These are phyloP conservation scores for Metrosideros polymorpha DNA, from an alignment of 441 rosid genomes.

Conservation along the genomic window DNA sequence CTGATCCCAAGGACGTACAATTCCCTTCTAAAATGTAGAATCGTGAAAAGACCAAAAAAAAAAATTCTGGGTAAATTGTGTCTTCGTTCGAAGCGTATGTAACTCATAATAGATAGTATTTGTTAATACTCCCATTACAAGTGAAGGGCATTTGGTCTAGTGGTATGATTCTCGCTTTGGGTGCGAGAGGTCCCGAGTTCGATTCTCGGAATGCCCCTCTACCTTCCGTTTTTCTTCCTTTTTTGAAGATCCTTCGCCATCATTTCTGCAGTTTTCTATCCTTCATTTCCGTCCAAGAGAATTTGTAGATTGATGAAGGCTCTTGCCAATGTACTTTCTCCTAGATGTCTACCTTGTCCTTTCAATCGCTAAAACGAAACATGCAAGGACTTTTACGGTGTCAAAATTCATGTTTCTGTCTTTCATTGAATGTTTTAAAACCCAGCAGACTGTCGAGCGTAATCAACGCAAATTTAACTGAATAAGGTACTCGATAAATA, in stretches of 20 bases:
- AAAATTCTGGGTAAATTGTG: neutral
- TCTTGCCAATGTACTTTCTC: neutral
- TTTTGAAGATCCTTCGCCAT: neutral
- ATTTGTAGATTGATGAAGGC: neutral
- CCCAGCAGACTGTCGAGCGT: neutral
- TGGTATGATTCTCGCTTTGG: constrained; percentile 87
- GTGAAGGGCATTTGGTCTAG: constrained; percentile 71
- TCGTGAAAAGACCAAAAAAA: neutral
- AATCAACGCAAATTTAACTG: neutral
- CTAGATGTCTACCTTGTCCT: neutral
- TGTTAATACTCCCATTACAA: too few species aligned
- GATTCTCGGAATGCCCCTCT: constrained; percentile 64
- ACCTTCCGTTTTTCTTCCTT: neutral
- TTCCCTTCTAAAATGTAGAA: neutral
- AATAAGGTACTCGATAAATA: neutral
- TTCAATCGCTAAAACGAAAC: neutral
- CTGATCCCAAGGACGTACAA: neutral
- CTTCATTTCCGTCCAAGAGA: neutral
- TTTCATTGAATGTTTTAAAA: neutral
- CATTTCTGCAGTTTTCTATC: neutral
- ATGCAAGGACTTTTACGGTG: neutral
- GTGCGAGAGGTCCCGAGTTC: constrained; percentile 84
- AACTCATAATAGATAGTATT: fast-evolving
- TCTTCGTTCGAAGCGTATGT: neutral
- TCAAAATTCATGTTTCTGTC: neutral